These are phyloP conservation scores for Phragmites australis DNA, from an alignment of 176 grass and related monocot genomes.

Conservation along the genomic window DNA sequence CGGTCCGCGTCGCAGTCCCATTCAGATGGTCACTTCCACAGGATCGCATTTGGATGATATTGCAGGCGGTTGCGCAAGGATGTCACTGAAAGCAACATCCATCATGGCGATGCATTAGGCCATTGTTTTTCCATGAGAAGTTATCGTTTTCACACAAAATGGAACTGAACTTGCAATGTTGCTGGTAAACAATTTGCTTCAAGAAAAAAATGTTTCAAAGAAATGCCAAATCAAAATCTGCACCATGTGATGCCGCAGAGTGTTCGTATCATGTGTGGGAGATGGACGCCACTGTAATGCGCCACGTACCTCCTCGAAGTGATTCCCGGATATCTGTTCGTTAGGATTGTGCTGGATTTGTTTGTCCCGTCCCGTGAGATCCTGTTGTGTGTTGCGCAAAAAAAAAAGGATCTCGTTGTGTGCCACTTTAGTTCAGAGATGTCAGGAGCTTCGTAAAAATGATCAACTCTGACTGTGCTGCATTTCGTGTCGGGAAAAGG, in stretches of 20 bases:
- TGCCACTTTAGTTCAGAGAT: background rate
- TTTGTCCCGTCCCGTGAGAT: background rate
- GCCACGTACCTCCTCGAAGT: background rate
- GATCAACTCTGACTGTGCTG: background rate
- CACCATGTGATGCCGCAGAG: no score
- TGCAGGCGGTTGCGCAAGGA: background rate
- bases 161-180: background rate
- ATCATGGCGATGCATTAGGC: background rate
- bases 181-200: no score
- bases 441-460: background rate
- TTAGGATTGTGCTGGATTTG: background rate
- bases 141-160: background rate
- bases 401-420: no score
- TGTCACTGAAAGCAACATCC: background rate
- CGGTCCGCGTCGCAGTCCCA: background rate
- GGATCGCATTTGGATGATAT: background rate
- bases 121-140: background rate
- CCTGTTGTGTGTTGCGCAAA: no score
- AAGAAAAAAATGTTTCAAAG: no score
- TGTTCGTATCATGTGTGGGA: background rate
- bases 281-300: background rate
- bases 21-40: background rate
- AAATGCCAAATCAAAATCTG: no score
- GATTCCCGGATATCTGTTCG: background rate
- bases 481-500: background rate